A percentile compares a stretch with the other conserved stretches of the same genome.
Evolutionary conservation across 1,284 basidiomycete genomes (phyloP).

Genomic region (Lentinula novae-zelandiae): DNA sequence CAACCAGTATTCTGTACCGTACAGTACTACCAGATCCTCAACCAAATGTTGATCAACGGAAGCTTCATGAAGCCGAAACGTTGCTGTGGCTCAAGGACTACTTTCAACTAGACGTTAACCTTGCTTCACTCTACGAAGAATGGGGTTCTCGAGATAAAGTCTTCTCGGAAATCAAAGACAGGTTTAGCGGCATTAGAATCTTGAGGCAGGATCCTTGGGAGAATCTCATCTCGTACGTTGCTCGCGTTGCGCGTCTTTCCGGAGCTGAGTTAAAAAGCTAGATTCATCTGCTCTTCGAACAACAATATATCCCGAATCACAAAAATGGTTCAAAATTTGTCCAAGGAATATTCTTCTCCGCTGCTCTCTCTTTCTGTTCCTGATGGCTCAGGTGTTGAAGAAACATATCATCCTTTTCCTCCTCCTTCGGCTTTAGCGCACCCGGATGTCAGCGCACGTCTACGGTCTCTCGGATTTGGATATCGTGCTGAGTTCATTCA

Average conservation of each 20-base stretch:
- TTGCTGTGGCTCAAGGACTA: slow-evolving; percentile 81
- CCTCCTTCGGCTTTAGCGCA: slow-evolving; percentile 64
- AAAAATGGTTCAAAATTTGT: slow-evolving; percentile 80
- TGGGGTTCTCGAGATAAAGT: slow-evolving; percentile 79
- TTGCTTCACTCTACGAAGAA: slow-evolving; percentile 70
- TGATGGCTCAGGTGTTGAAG: slow-evolving; percentile 22
- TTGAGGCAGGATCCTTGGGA: slow-evolving; percentile 96
- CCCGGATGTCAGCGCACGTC: slow-evolving; percentile 55
- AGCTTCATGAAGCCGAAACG: slow-evolving; percentile 56
- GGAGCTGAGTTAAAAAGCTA: slow-evolving; percentile 27
- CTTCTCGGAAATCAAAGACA: slow-evolving; percentile 62
- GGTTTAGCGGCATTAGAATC: slow-evolving; percentile 69
- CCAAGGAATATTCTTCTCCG: slow-evolving; percentile 65
- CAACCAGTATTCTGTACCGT: slow-evolving; percentile 68
- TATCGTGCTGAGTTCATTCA: slow-evolving; percentile 93
- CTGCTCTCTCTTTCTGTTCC: slow-evolving; percentile 52
- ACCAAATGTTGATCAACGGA: slow-evolving; percentile 28
- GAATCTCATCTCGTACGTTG: slow-evolving; percentile 82
- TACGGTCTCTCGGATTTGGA: slow-evolving; percentile 90
- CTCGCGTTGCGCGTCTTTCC: slow-evolving; percentile 4
- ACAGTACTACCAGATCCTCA: slow-evolving; percentile 55
- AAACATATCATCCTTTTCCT: slow-evolving; percentile 83
- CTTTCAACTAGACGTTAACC: slow-evolving; percentile 83
- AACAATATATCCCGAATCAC: slow-evolving; percentile 94
- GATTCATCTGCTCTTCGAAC: slow-evolving; percentile 98